Conservation (phyloP, 306 rosid species). For the Quercus alba region DNA sequence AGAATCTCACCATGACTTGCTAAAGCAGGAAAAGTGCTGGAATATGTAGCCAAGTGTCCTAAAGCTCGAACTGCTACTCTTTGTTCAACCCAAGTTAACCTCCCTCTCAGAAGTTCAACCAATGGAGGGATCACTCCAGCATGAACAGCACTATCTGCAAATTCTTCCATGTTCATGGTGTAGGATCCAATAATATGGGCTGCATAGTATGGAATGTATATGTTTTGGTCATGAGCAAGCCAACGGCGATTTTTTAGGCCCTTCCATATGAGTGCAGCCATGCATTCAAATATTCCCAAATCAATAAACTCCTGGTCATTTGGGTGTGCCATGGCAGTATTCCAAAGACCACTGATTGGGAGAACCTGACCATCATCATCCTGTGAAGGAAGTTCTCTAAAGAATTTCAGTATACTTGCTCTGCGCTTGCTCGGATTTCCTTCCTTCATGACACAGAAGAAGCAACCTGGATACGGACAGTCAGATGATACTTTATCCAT, state of each 20-base stretch:
- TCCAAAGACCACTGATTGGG: constrained; percentile 99
- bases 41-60: constrained; percentile 95
- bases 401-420: constrained; percentile 84
- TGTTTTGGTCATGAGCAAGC: constrained; percentile 97
- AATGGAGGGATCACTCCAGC: constrained; percentile 88
- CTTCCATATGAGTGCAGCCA: constrained; percentile 93
- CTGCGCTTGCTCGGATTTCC: constrained; percentile 93
- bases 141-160: constrained; percentile 81
- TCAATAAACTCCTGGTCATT: constrained; percentile 95
- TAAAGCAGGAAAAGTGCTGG: constrained; percentile 75
- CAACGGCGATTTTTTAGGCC: constrained; percentile 95
- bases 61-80: constrained; percentile 98
- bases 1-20: constrained; percentile 92
- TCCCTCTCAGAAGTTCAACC: constrained; percentile 92
- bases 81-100: constrained; percentile 98
- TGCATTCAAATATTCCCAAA: constrained; percentile 92
- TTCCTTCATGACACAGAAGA: constrained; percentile 99
- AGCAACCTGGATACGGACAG: constrained; percentile 98
- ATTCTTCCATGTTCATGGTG: constrained; percentile 98
- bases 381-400: constrained; percentile 90
- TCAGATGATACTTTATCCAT: constrained; percentile 92
- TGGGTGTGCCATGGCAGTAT: constrained; percentile 99
- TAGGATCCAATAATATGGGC: constrained; percentile 98
- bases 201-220: constrained; percentile 95
- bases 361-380: constrained; percentile 99